phyloP scores from a whole-genome alignment of 2,329 filamentous ascomycete genomes.

The Claviceps maximensis region DNA sequence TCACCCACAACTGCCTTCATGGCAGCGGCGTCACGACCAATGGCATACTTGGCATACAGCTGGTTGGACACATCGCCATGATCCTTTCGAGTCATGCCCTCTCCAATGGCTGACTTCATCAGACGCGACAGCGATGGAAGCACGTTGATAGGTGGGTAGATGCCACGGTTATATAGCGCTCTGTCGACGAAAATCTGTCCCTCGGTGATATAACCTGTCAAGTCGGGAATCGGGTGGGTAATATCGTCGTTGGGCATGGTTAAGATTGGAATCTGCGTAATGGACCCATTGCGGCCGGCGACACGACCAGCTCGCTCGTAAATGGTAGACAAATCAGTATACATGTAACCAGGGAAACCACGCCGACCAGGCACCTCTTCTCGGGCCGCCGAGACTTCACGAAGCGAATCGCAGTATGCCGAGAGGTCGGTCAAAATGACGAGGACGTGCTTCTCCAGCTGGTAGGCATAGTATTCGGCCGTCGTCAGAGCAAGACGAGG shows the following conservation, averaged over 20 bases:
- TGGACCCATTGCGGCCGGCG: constrained; percentile 89
- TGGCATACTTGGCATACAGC: constrained; percentile 98
- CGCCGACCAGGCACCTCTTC: constrained; percentile 98
- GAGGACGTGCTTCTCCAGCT: constrained; percentile 98
- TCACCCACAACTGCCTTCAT: constrained; percentile 99
- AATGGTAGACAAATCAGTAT: constrained; percentile 99
- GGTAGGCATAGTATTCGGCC: constrained; percentile 99
- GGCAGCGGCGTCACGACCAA: constrained; percentile 91
- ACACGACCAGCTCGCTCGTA: constrained; percentile 99
- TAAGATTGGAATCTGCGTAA: constrained; percentile 96
- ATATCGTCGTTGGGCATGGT: constrained; percentile 99
- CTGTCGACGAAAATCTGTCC: constrained; percentile 97
- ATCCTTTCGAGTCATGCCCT: constrained; percentile 91
- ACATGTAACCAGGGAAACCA: constrained; percentile 99
- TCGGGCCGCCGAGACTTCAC: constrained; percentile 93
- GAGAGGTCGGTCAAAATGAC: constrained; percentile 97
- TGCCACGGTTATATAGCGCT: constrained; percentile 85
- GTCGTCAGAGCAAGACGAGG: constrained; percentile 96
- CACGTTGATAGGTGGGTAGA: constrained; percentile 98
- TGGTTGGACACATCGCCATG: constrained; percentile 99
- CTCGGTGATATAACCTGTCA: constrained; percentile 98
- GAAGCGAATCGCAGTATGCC: constrained; percentile 95
- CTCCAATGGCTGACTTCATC: constrained; percentile 99
- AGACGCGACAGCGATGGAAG: constrained; percentile 94
- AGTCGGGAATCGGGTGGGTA: constrained; percentile 94